Percentiles rank a stretch among this genome's conserved stretches.
Conservation (phyloP, 192 early-diverging fungal genomes). For the Borealophlyctis nickersoniae region DNA sequence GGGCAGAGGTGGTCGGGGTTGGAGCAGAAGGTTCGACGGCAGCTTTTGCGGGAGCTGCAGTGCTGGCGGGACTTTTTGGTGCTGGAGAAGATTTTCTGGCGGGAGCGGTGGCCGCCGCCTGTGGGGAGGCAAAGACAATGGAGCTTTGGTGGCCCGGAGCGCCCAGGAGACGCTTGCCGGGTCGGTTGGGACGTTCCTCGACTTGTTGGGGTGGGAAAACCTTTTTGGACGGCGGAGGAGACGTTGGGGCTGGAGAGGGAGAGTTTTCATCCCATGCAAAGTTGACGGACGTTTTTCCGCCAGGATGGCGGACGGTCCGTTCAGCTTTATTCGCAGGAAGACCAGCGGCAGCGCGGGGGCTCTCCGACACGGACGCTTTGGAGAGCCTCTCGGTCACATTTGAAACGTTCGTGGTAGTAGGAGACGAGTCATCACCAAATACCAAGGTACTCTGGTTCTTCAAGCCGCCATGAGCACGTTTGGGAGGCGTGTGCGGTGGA, state of each 20-base stretch:
- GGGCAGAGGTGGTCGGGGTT: too few relatives aligned
- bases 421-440: background rate
- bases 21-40: too few relatives aligned
- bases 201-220: background rate
- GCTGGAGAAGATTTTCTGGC: background rate
- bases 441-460: background rate
- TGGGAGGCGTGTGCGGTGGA: background rate
- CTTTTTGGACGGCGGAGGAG: background rate
- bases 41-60: background rate
- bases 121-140: background rate
- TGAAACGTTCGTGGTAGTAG: background rate
- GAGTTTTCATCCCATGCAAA: constrained; percentile 1
- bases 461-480: background rate
- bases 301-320: background rate
- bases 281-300: background rate
- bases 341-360: background rate
- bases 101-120: background rate
- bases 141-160: background rate
- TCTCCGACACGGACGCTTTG: background rate
- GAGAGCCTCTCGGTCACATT: background rate
- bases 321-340: background rate
- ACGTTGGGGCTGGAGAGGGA: background rate
- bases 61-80: background rate
- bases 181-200: background rate
- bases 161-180: background rate